Base-by-base conservation (phyloP, 177 flowering plant genomes). In the Vitis hybrid region DNA sequence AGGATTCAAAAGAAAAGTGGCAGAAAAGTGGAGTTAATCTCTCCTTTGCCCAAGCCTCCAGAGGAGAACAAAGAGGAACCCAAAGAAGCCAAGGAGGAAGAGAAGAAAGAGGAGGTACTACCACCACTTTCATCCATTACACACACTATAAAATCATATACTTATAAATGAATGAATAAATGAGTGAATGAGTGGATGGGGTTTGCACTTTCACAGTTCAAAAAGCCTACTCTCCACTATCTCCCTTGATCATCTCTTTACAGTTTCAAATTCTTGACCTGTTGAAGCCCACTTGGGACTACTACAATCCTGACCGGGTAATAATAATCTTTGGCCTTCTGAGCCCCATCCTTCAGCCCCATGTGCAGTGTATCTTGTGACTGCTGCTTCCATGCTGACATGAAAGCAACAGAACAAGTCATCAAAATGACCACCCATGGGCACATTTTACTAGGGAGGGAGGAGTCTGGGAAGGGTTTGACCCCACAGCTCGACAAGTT, bases 1-100 rank as follows among this genome's bases (percentile, higher is more conserved):
- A 88, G 98, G 72, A 75, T 93, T 32, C 91, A 86, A 58, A 89
- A 82, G 88, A 93, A 93, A 79, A 86, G 87, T 55, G 92, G 94
- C 4, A 80, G 89, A 66, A 87, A 89, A 76, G 95, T 84, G 17
- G 90, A 86, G 81, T 27, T 91, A 51, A 85, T 93, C 71, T 90
- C 97, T 0, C 98, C 97, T 30, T 66, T 90, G 75, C 92, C 94
- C 46, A 86, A 88, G 63, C 90, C 88, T 13, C 81, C 85, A 0
- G 85, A 78, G 41, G 91, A 87, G 62, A 74, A 69, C 63, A 77
- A 83, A 56, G 78, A 84, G 20, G 84, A 82, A 9, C 65, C 73
- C 30, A 67, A 65, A 17, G 46, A 35, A 35, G 7, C 1, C 46
- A 24, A n/a, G 21, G 24, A 46, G 14, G 86, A 85, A 71, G 87